Evolutionary conservation across 768 basidiomycete genomes (phyloP).

Genomic region (Harrya chromipes): DNA sequence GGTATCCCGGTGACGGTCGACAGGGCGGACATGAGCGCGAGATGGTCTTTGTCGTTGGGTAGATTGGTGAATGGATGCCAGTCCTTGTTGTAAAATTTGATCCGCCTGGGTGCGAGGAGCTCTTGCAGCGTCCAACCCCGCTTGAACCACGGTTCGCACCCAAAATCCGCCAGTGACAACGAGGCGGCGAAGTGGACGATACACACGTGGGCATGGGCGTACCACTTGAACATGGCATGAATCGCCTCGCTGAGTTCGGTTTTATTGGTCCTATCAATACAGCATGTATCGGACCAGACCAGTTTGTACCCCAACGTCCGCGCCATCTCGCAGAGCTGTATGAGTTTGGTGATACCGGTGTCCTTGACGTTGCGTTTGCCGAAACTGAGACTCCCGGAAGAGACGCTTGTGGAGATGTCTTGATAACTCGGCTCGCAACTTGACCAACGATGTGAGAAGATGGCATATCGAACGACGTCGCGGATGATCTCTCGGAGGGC

Average conservation of each 20-base stretch:
- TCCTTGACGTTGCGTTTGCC: slow-evolving; percentile 3
- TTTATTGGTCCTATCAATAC: slow-evolving; percentile 26
- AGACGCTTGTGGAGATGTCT: slow-evolving; percentile 3
- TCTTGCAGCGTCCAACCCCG: slow-evolving; percentile 27
- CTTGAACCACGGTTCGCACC: slow-evolving; percentile 25
- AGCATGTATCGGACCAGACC: slow-evolving; percentile 32
- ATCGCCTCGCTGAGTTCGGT: slow-evolving; percentile 31
- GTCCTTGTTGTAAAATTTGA: slow-evolving; percentile 25
- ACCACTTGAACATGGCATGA: slow-evolving; percentile 34
- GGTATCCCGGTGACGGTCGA: slow-evolving; percentile 21
- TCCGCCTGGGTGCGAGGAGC: slow-evolving; percentile 24
- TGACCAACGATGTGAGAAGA: slow-evolving; percentile 28
- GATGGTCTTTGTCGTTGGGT: slow-evolving; percentile 17
- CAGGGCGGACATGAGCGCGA: slow-evolving; percentile 5
- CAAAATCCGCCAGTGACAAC: slow-evolving; percentile 11
- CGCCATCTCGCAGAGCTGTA: slow-evolving; percentile 21
- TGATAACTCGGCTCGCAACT: slow-evolving; percentile 22
- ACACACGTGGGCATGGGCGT: slow-evolving; percentile 28
- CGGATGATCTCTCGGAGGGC: slow-evolving; percentile 18
- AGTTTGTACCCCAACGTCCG: slow-evolving; percentile 15
- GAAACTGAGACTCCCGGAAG: background rate
- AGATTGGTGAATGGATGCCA: slow-evolving; percentile 19
- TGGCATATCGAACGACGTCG: slow-evolving; percentile 19
- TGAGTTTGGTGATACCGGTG: slow-evolving; percentile 15
- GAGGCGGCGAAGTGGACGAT: slow-evolving; percentile 23